Conservation (phyloP, 2,329 filamentous ascomycete species). For the Colletotrichum ledebouriae region DNA sequence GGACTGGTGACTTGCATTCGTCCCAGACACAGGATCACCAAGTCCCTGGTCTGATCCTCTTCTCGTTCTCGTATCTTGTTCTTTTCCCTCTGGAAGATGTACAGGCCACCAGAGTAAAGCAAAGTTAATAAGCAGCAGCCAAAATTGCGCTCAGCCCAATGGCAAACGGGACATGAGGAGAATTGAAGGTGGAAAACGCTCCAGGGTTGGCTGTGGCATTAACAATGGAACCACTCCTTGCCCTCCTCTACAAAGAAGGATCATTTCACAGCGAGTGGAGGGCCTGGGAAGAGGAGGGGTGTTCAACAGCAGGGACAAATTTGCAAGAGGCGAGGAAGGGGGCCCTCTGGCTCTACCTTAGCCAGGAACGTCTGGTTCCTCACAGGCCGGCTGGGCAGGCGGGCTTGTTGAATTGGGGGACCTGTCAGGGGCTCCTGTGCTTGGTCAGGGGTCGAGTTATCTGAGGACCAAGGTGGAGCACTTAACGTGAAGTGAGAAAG, state of each 20-base stretch:
- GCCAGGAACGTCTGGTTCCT: conserved; percentile 28
- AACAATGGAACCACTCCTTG: conserved; percentile 23
- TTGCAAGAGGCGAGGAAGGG: not conserved
- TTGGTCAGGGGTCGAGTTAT: conserved; percentile 15
- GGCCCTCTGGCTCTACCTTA: not conserved
- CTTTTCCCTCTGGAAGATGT: not conserved
- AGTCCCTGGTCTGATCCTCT: not conserved
- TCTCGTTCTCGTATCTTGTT: not conserved
- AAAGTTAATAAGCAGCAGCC: not conserved
- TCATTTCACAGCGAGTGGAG: conserved; percentile 21
- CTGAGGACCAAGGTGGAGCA: conserved; percentile 1
- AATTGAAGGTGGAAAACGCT: conserved; percentile 10
- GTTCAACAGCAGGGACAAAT: conserved; percentile 3
- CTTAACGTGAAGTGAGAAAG: conserved; percentile 4
- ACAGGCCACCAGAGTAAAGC: too few species aligned
- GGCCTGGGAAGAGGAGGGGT: conserved; percentile 1
- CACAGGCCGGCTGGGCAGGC: conserved; percentile 33
- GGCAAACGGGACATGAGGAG: conserved; percentile 4
- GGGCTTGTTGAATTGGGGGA: conserved; percentile 13
- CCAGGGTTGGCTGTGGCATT: conserved; percentile 32
- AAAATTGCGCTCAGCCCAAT: conserved; percentile 13
- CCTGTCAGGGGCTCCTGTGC: conserved; percentile 23
- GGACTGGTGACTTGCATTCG: conserved; percentile 5
- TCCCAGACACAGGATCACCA: not conserved
- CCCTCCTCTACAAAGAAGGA: conserved; percentile 4